A percentile compares a stretch with the other conserved stretches of the same genome.
Conservation (phyloP, 108 stramenopile genomes). For the Skeletonema tropicum region DNA sequence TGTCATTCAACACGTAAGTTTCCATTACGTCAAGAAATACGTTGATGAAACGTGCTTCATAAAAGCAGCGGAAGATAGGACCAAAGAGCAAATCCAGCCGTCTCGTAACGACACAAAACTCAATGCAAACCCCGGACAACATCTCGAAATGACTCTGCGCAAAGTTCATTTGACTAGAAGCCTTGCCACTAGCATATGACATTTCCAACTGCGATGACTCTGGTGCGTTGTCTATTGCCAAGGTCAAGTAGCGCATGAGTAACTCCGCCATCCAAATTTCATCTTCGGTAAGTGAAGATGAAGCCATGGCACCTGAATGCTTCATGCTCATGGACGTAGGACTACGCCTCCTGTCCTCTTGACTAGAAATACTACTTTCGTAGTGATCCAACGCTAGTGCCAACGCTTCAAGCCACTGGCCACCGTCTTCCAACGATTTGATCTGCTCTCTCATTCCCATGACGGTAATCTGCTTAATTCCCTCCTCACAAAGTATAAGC, state of each 20-base stretch:
- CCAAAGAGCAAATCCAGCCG: slow-evolving; percentile 89
- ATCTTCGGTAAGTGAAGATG: slow-evolving; percentile 61
- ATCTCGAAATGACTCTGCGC: slow-evolving; percentile 92
- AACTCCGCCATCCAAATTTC: slow-evolving; percentile 88
- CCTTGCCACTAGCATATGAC: slow-evolving; percentile 26
- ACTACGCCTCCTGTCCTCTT: slow-evolving; percentile 70
- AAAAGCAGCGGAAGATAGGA: slow-evolving; percentile 82
- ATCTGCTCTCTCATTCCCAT: slow-evolving; percentile 67
- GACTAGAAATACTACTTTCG: slow-evolving; percentile 72
- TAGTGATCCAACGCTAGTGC: slow-evolving; percentile 88
- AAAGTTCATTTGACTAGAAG: slow-evolving; percentile 54
- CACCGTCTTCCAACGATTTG: slow-evolving; percentile 80
- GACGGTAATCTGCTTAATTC: slow-evolving; percentile 68
- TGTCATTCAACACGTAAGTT: slow-evolving; percentile 88
- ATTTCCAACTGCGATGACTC: slow-evolving; percentile 38
- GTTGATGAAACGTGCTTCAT: slow-evolving; percentile 59
- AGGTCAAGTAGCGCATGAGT: slow-evolving; percentile 82
- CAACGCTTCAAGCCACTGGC: slow-evolving; percentile 96
- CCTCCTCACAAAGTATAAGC: slow-evolving; percentile 73
- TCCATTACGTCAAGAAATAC: slow-evolving; percentile 89
- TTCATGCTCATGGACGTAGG: slow-evolving; percentile 7
- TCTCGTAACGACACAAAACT: slow-evolving; percentile 86
- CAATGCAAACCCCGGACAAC: slow-evolving; percentile 90
- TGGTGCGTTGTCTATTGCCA: slow-evolving; percentile 93
- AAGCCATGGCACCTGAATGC: slow-evolving; percentile 15